Evolutionary conservation across 2,329 filamentous ascomycete genomes (phyloP).

Genomic region (Aspergillus sp.): DNA sequence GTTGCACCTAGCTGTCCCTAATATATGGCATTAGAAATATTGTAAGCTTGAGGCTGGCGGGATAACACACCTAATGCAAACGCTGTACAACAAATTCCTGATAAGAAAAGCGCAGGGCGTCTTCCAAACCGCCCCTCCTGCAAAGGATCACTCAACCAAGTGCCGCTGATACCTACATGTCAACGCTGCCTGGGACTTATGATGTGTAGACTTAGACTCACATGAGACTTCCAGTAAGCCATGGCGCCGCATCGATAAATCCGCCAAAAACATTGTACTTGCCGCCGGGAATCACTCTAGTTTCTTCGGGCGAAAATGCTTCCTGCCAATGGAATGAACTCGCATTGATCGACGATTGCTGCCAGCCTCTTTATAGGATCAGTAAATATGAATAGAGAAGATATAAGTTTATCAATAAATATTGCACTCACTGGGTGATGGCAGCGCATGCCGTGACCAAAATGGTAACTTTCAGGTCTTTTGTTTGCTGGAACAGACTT

Average conservation of each 20-base stretch:
- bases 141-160: constrained; percentile 24
- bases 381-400: background rate
- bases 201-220: background rate
- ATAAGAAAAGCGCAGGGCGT: constrained; percentile 40
- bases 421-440: constrained; percentile 22
- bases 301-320: background rate
- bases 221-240: constrained; percentile 20
- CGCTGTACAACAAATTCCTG: constrained; percentile 30
- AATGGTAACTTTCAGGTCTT: constrained; percentile 21
- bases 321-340: constrained; percentile 3
- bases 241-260: constrained; percentile 18
- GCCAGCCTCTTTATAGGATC: constrained; percentile 19
- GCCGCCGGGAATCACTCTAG: background rate
- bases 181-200: too few relatives aligned
- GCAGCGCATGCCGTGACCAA: constrained; percentile 25
- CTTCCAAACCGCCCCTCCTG: constrained; percentile 23
- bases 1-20: constrained; percentile 21
- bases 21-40: background rate
- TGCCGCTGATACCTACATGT: constrained; percentile 9
- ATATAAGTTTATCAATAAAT: background rate
- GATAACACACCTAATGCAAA: constrained; percentile 13
- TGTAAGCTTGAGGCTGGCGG: background rate
- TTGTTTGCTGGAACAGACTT: constrained; percentile 14
- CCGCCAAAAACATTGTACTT: background rate
- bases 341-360: constrained; percentile 25